A percentile compares a stretch with the other conserved stretches of the same genome.
These are phyloP conservation scores for Aureobasidium leucospermi DNA, from an alignment of 2,329 filamentous ascomycete species.

Conservation along the genomic window DNA sequence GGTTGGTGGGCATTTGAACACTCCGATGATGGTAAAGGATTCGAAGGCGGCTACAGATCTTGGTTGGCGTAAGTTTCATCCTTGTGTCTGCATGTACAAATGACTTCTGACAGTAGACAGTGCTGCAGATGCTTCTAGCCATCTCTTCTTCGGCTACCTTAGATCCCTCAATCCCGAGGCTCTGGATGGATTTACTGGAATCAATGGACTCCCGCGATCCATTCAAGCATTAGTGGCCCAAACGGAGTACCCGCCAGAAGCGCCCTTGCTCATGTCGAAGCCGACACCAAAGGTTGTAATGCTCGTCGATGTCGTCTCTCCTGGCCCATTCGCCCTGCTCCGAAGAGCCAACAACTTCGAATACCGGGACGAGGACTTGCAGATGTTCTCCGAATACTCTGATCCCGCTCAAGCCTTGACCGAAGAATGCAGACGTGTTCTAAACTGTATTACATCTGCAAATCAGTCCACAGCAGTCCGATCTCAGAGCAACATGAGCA, in stretches of 20 bases:
- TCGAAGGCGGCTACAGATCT: slow-evolving; percentile 85
- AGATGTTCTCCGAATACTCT: slow-evolving; percentile 79
- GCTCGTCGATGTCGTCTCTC: slow-evolving; percentile 92
- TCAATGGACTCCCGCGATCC: slow-evolving; percentile 80
- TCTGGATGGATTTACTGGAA: slow-evolving; percentile 61
- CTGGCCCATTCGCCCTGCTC: slow-evolving; percentile 84
- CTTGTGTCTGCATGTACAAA: not conserved
- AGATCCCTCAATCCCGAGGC: slow-evolving; percentile 79
- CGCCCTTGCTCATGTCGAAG: slow-evolving; percentile 67
- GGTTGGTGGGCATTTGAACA: slow-evolving; percentile 99
- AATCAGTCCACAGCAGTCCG: slow-evolving; percentile 67
- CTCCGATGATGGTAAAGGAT: slow-evolving; percentile 76
- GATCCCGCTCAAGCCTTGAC: slow-evolving; percentile 84
- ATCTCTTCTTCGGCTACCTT: slow-evolving; percentile 96
- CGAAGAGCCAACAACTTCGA: slow-evolving; percentile 91
- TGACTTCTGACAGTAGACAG: slow-evolving; percentile 37
- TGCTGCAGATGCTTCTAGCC: slow-evolving; percentile 89
- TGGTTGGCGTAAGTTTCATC: slow-evolving; percentile 63
- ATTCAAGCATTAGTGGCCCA: slow-evolving; percentile 85
- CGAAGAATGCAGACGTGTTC: slow-evolving; percentile 85
- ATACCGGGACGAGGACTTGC: slow-evolving; percentile 84
- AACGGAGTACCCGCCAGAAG: slow-evolving; percentile 85
- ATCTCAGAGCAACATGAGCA: slow-evolving; percentile 33
- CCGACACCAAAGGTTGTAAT: slow-evolving; percentile 86
- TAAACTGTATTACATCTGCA: slow-evolving; percentile 77